Conservation (phyloP, 164 flowering plant genomes). For the Akebia trifoliata region DNA sequence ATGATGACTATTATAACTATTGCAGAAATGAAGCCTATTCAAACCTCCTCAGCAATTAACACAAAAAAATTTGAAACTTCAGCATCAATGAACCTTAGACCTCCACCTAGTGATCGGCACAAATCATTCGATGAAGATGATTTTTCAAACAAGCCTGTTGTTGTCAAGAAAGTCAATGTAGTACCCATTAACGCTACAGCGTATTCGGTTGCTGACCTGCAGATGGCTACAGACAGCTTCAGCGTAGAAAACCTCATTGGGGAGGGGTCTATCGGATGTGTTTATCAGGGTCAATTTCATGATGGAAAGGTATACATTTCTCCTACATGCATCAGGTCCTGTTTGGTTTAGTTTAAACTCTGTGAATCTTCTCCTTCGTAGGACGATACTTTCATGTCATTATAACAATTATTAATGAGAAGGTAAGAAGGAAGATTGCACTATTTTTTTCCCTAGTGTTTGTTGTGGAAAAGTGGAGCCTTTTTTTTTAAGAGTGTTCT, state of each 20-base stretch:
- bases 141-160: conserved; percentile 43
- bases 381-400: neutral
- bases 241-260: conserved; percentile 74
- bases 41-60: conserved; percentile 36
- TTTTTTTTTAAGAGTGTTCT: too few species aligned
- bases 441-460: too few species aligned
- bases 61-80: conserved; percentile 50
- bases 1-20: too few species aligned
- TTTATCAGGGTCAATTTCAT: conserved; percentile 82
- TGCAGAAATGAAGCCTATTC: conserved; percentile 72
- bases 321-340: neutral
- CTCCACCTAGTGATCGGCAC: conserved; percentile 78
- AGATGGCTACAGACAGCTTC: conserved; percentile 92
- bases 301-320: conserved; percentile 70
- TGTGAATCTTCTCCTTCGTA: neutral
- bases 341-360: neutral
- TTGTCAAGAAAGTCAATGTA: conserved; percentile 45
- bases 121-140: conserved; percentile 91
- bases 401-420: too few species aligned
- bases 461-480: too few species aligned
- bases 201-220: conserved; percentile 90
- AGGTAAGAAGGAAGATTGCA: too few species aligned
- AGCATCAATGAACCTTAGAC: conserved; percentile 58
- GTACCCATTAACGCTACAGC: conserved; percentile 43
- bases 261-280: conserved; percentile 92